Evolutionary conservation across 352 stramenopile species (phyloP).

Genomic region (Phytopythium mirpurense): DNA sequence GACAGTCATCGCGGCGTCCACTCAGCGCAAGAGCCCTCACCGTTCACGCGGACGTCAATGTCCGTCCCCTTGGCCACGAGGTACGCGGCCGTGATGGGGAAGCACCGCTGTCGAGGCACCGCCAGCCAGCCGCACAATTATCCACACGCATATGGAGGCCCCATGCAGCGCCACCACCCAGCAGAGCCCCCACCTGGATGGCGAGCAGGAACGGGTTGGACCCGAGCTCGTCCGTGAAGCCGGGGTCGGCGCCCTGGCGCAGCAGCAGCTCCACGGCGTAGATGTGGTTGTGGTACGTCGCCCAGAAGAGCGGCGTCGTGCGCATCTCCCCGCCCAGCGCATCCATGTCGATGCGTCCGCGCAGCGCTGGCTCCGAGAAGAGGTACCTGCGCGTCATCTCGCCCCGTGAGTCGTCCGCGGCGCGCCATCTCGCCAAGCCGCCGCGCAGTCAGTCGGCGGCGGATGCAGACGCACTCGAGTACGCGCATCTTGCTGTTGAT

Average conservation of each 20-base stretch:
- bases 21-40: slow-evolving; percentile 19
- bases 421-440: no score
- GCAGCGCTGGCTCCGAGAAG: slow-evolving; percentile 30
- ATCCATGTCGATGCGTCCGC: slow-evolving; percentile 35
- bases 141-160: no score
- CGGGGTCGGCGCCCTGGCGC: slow-evolving; percentile 47
- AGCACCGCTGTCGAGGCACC: slow-evolving; percentile 53
- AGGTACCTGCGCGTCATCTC: slow-evolving; percentile 40
- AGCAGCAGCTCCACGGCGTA: slow-evolving; percentile 73
- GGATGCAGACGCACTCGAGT: slow-evolving; percentile 36
- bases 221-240: slow-evolving; percentile 40
- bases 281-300: slow-evolving; percentile 69
- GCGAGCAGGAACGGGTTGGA: slow-evolving; percentile 63
- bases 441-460: no score
- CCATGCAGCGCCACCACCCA: neutral
- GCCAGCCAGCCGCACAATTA: no score
- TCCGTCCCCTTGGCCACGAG: slow-evolving; percentile 68
- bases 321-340: slow-evolving; percentile 44
- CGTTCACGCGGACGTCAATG: slow-evolving; percentile 49
- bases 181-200: slow-evolving; percentile 40
- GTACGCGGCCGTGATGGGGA: slow-evolving; percentile 73
- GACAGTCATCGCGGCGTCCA: no score
- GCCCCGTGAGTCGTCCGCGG: no score
- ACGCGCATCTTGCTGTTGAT: slow-evolving; percentile 79
- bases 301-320: slow-evolving; percentile 77